Percentiles rank a stretch among this genome's conserved stretches.
Conservation (phyloP, 768 basidiomycete species). For the Hericium rajendrae region DNA sequence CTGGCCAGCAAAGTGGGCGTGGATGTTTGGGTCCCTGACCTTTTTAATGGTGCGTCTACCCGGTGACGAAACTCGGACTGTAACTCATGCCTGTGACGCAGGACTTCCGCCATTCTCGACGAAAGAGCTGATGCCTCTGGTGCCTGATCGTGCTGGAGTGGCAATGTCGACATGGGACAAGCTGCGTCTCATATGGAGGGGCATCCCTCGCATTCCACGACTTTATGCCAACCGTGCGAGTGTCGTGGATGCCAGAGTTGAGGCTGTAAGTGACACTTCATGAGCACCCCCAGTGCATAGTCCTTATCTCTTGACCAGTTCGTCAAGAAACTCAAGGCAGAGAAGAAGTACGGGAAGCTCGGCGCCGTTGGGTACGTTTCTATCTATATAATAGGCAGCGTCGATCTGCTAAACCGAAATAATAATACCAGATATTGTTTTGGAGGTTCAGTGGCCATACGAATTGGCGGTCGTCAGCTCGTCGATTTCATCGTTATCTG, state of each 20-base stretch:
- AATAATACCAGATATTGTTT: conserved; percentile 26
- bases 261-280: conserved; percentile 12
- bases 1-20: conserved; percentile 38
- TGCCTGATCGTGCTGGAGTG: conserved; percentile 23
- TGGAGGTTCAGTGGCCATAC: conserved; percentile 24
- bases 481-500: conserved; percentile 31
- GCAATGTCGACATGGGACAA: conserved; percentile 12
- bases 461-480: conserved; percentile 21
- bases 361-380: conserved; percentile 32
- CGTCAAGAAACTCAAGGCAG: conserved; percentile 26
- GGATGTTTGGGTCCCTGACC: conserved; percentile 58
- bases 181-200: conserved; percentile 11
- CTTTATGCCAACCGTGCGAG: conserved; percentile 19
- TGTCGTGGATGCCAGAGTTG: conserved; percentile 20
- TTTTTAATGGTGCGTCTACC: conserved; percentile 38
- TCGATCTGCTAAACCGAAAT: not conserved
- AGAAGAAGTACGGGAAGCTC: conserved; percentile 30
- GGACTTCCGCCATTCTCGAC: conserved; percentile 22
- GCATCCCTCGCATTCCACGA: conserved; percentile 15
- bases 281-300: not conserved
- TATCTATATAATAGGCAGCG: not conserved
- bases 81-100: not conserved
- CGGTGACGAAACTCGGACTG: not conserved
- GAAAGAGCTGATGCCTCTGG: conserved; percentile 19
- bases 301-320: conserved; percentile 19